A percentile compares a stretch with the other conserved stretches of the same genome.
Conservation (phyloP, 768 basidiomycete genomes). For the Cyclocybe cylindracea region DNA sequence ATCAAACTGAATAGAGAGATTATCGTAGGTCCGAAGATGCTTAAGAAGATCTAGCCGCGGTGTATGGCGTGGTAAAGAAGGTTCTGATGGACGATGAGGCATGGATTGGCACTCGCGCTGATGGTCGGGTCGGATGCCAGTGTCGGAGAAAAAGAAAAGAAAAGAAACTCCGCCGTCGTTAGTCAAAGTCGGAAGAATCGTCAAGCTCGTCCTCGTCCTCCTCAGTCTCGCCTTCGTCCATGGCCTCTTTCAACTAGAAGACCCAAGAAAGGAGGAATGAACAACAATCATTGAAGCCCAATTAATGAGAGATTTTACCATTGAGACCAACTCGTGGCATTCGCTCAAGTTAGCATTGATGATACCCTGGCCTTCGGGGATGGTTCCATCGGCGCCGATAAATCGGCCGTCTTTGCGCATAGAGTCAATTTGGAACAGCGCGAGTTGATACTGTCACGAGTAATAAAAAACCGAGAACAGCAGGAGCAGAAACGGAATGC, state of each 20-base stretch:
- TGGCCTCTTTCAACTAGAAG: constrained; percentile 75
- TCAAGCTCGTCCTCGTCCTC: constrained; percentile 57
- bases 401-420: constrained; percentile 94
- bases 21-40: neutral
- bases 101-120: too few relatives aligned
- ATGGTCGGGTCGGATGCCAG: too few relatives aligned
- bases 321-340: constrained; percentile 93
- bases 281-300: neutral
- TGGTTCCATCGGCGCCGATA: constrained; percentile 79
- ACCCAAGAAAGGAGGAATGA: neutral
- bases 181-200: constrained; percentile 29
- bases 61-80: too few relatives aligned
- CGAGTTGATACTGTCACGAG: constrained; percentile 78
- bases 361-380: constrained; percentile 96
- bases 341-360: constrained; percentile 95
- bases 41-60: neutral
- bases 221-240: constrained; percentile 70
- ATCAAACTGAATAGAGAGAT: neutral
- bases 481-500: constrained; percentile 26
- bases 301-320: constrained; percentile 51
- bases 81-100: too few relatives aligned
- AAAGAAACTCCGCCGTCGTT: neutral
- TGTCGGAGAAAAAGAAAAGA: neutral
- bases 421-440: constrained; percentile 92
- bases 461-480: neutral